Evolutionary conservation across 805 yeast species (phyloP).

Genomic region (Starmerella sp.): DNA sequence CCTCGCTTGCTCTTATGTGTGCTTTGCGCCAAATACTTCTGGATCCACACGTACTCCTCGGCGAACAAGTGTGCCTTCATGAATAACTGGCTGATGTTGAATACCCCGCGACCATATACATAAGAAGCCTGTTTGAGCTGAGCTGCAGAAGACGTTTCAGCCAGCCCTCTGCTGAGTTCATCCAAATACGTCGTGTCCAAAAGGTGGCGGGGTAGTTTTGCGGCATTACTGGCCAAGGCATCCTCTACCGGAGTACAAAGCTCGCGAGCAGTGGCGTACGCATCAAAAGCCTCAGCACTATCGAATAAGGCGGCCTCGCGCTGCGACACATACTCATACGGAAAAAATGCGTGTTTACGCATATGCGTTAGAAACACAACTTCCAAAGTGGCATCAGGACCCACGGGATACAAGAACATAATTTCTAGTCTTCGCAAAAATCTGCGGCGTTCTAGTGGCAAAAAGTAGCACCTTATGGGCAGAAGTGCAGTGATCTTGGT

Average conservation of each 20-base stretch:
- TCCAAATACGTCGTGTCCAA: neutral
- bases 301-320: slow-evolving; percentile 21
- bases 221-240: slow-evolving; percentile 2
- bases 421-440: slow-evolving; percentile 16
- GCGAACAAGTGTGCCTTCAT: slow-evolving; percentile 18
- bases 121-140: slow-evolving; percentile 15
- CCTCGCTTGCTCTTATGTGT: slow-evolving; percentile 20
- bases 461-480: slow-evolving; percentile 7
- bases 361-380: slow-evolving; percentile 20
- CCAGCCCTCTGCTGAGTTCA: neutral
- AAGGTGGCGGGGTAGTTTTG: neutral
- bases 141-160: neutral
- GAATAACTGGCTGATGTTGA: slow-evolving; percentile 18
- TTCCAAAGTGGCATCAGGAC: slow-evolving; percentile 21
- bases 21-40: slow-evolving; percentile 18
- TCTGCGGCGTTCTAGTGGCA: slow-evolving; percentile 4
- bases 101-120: slow-evolving; percentile 21
- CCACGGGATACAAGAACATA: slow-evolving; percentile 21
- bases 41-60: slow-evolving; percentile 22
- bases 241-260: slow-evolving; percentile 20
- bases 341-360: slow-evolving; percentile 20
- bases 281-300: slow-evolving; percentile 10
- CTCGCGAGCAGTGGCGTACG: slow-evolving; percentile 19
- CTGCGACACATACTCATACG: slow-evolving; percentile 19
- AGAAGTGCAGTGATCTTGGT: slow-evolving; percentile 6